A percentile compares a stretch with the other conserved stretches of the same genome.
Conservation (phyloP, 179 eudicot genomes). For the Vitellaria paradoxa region DNA sequence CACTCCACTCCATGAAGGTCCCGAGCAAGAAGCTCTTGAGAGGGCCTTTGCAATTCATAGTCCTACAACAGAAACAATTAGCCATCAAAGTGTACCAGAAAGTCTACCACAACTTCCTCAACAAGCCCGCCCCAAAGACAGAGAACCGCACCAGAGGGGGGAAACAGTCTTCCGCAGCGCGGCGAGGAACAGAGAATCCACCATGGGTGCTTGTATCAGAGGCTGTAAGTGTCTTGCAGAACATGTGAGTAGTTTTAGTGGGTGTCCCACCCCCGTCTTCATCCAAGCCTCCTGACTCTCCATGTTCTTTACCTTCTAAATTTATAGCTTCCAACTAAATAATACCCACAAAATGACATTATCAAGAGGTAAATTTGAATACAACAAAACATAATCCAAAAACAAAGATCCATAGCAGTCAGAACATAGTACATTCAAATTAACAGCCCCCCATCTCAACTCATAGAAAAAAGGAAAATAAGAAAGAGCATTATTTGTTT, state of each 20-base stretch:
- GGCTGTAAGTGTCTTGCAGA: slow-evolving; percentile 89
- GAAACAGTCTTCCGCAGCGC: slow-evolving; percentile 95
- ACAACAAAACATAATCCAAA: slow-evolving; percentile 5
- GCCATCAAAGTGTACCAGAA: slow-evolving; percentile 2
- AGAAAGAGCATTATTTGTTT: neutral
- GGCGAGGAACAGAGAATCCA: slow-evolving; percentile 93
- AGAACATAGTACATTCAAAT: neutral
- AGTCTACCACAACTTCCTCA: neutral
- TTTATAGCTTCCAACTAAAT: slow-evolving; percentile 36
- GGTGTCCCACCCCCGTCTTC: slow-evolving; percentile 41
- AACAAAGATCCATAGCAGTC: neutral
- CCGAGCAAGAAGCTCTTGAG: slow-evolving; percentile 77
- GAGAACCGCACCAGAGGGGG: slow-evolving; percentile 62
- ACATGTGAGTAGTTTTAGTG: slow-evolving; percentile 81
- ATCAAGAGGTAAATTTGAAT: slow-evolving; percentile 5
- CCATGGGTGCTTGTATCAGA: slow-evolving; percentile 97
- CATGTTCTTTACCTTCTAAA: slow-evolving; percentile 47
- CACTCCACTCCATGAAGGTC: slow-evolving; percentile 88
- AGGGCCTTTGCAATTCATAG: slow-evolving; percentile 77
- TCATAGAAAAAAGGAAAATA: neutral
- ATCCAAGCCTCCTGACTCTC: slow-evolving; percentile 34
- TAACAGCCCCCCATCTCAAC: neutral
- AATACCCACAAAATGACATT: slow-evolving; percentile 6
- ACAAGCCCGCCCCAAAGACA: neutral
- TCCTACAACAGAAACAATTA: slow-evolving; percentile 41